A percentile compares a stretch with the other conserved stretches of the same genome.
phyloP scores from a whole-genome alignment of 129 eudicot species.

The Escallonia rubra region DNA sequence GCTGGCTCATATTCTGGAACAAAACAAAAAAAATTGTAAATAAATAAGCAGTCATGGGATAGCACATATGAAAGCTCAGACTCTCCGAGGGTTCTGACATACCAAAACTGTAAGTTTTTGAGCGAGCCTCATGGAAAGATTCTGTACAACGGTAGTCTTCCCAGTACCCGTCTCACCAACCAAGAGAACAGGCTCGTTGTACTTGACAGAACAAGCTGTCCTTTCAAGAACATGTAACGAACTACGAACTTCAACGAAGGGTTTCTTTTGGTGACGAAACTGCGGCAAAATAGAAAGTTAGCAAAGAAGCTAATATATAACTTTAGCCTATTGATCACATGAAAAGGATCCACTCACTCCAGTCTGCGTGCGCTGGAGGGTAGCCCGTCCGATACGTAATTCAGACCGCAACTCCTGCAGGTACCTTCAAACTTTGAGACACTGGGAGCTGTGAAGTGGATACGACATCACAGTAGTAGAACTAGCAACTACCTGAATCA shows the following conservation, averaged over 20 bases:
- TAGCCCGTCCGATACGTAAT: conserved; percentile 65
- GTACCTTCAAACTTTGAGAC: conserved; percentile 5
- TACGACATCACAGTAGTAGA: not conserved
- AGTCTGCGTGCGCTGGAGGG: conserved; percentile 32
- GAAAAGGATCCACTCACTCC: conserved; percentile 36
- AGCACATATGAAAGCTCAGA: not conserved
- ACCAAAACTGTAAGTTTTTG: conserved; percentile 97
- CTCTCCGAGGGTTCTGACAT: conserved; percentile 23
- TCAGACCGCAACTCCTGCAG: conserved; percentile 54
- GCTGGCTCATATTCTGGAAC: conserved; percentile 92
- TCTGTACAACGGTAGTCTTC: conserved; percentile 93
- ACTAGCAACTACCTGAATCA: conserved; percentile 46
- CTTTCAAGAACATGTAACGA: conserved; percentile 75
- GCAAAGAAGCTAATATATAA: conserved; percentile 4
- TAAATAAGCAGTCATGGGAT: too few relatives aligned
- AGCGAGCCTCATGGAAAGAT: conserved; percentile 67
- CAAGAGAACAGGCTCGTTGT: conserved; percentile 84
- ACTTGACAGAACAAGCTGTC: conserved; percentile 77
- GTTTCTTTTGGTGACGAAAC: conserved; percentile 32
- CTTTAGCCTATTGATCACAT: not conserved
- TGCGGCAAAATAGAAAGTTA: conserved; percentile 19
- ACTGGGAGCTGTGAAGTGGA: not conserved
- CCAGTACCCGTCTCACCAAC: conserved; percentile 99
- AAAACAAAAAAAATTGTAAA: conserved; percentile 4
- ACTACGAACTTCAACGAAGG: conserved; percentile 74